Percentiles rank a stretch among this genome's conserved stretches.
phyloP scores from a whole-genome alignment of 805 yeast genomes.

The Wickerhamiella alocasiicola region DNA sequence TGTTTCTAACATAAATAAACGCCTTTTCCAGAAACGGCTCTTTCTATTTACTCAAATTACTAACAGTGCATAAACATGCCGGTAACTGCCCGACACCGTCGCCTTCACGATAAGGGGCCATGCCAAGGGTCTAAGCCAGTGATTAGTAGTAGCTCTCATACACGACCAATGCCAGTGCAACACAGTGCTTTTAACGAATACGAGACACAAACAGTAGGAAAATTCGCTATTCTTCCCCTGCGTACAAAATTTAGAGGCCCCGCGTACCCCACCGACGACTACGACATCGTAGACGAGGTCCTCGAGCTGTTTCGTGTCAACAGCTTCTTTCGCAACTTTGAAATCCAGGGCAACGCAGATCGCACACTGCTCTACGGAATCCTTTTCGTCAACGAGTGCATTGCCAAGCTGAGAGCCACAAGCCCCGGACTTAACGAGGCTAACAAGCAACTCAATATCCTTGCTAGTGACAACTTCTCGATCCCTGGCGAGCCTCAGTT shows the following conservation, averaged over 20 bases:
- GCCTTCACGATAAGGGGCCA: no score
- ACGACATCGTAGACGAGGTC: conserved; percentile 86
- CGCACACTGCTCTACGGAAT: conserved; percentile 89
- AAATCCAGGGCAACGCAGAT: conserved; percentile 91
- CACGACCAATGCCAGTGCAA: conserved; percentile 27
- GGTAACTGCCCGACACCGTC: no score
- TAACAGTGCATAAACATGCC: no score
- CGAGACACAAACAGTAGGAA: conserved; percentile 44
- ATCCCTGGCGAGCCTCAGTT: conserved; percentile 94
- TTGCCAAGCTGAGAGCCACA: conserved; percentile 44
- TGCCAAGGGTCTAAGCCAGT: background rate
- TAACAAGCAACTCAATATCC: conserved; percentile 50
- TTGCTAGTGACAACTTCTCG: conserved; percentile 76
- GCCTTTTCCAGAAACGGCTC: no score
- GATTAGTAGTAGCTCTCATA: background rate
- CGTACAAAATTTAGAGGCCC: conserved; percentile 84
- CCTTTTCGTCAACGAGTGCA: conserved; percentile 73
- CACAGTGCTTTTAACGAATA: conserved; percentile 22
- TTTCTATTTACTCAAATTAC: no score
- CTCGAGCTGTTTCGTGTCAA: conserved; percentile 90
- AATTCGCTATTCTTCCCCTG: conserved; percentile 73
- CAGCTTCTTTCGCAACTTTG: conserved; percentile 92
- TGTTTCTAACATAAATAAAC: no score
- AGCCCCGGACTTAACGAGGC: conserved; percentile 33
- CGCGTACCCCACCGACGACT: conserved; percentile 63